These are phyloP conservation scores for Yamadazyma dushanensis DNA, from an alignment of 1,139 yeast genomes.

Conservation along the genomic window DNA sequence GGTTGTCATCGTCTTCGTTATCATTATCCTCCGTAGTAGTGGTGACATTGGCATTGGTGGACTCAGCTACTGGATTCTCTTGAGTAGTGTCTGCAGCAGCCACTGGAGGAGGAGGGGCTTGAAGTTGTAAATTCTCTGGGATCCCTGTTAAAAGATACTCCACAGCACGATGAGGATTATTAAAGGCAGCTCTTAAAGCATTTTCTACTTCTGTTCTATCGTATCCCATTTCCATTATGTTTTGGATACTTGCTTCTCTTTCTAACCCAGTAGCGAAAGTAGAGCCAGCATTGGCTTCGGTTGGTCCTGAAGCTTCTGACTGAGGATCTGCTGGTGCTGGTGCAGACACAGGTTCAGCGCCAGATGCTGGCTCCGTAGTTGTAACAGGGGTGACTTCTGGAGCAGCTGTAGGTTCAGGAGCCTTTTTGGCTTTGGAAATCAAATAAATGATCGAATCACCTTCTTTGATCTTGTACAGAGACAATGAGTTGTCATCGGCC, in stretches of 20 bases:
- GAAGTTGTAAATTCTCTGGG: slow-evolving; percentile 61
- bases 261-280: slow-evolving; percentile 64
- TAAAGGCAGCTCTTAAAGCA: slow-evolving; percentile 93
- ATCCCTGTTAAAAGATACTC: slow-evolving; percentile 90
- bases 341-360: slow-evolving; percentile 17
- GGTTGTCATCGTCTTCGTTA: slow-evolving; percentile 26
- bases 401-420: slow-evolving; percentile 18
- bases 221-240: slow-evolving; percentile 96
- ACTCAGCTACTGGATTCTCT: slow-evolving; percentile 21
- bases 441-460: slow-evolving; percentile 91
- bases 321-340: slow-evolving; percentile 22
- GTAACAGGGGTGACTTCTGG: slow-evolving; percentile 23
- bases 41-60: slow-evolving; percentile 20
- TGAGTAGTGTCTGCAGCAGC: slow-evolving; percentile 16
- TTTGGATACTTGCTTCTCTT: slow-evolving; percentile 68
- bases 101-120: slow-evolving; percentile 15
- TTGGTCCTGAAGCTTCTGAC: slow-evolving; percentile 7
- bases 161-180: slow-evolving; percentile 97
- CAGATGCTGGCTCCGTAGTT: slow-evolving; percentile 21
- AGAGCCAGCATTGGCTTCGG: slow-evolving; percentile 32
- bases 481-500: slow-evolving; percentile 77
- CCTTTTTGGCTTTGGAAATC: slow-evolving; percentile 60
- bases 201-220: slow-evolving; percentile 83
- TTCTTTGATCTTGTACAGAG: slow-evolving; percentile 73
- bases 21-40: slow-evolving; percentile 14